Conservation (phyloP, 768 basidiomycete species). For the Coprinopsis sp. region DNA sequence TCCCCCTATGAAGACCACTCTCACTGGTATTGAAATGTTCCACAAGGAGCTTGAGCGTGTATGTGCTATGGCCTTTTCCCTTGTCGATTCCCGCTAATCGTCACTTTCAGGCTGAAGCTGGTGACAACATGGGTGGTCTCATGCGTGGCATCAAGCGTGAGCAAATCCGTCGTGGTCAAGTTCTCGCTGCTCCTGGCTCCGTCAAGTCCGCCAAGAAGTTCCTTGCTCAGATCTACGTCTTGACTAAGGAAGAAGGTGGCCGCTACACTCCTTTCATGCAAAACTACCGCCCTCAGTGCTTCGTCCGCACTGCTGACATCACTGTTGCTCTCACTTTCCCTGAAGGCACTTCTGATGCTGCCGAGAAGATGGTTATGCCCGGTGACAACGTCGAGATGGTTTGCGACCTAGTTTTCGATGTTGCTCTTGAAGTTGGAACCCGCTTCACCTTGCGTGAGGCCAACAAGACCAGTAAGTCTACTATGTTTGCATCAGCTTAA, state of each 20-base stretch:
- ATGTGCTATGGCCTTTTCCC: constrained; percentile 18
- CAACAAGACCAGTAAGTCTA: constrained; percentile 79
- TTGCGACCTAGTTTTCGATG: constrained; percentile 75
- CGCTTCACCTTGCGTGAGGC: constrained; percentile 95
- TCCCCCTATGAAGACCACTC: constrained; percentile 76
- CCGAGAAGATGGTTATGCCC: constrained; percentile 97
- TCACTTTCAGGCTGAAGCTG: constrained; percentile 75
- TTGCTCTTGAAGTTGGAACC: constrained; percentile 85
- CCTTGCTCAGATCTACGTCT: constrained; percentile 87
- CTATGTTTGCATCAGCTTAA: constrained; percentile 4
- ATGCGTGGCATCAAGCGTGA: constrained; percentile 97
- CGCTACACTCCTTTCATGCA: constrained; percentile 90
- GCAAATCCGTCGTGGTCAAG: constrained; percentile 89
- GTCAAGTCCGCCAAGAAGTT: constrained; percentile 96
- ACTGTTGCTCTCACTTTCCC: constrained; percentile 85
- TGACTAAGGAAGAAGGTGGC: constrained; percentile 88
- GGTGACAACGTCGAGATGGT: constrained; percentile 96
- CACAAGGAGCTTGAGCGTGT: constrained; percentile 98
- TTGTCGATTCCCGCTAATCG: constrained; percentile 1
- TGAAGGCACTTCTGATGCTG: constrained; percentile 70
- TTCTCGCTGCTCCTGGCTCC: constrained; percentile 82
- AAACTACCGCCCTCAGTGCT: constrained; percentile 93
- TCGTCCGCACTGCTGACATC: constrained; percentile 92
- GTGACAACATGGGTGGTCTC: constrained; percentile 98
- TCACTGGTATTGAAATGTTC: constrained; percentile 95